Conservation (phyloP, 78 protist species). For the Tieghemostelium lacteum region DNA sequence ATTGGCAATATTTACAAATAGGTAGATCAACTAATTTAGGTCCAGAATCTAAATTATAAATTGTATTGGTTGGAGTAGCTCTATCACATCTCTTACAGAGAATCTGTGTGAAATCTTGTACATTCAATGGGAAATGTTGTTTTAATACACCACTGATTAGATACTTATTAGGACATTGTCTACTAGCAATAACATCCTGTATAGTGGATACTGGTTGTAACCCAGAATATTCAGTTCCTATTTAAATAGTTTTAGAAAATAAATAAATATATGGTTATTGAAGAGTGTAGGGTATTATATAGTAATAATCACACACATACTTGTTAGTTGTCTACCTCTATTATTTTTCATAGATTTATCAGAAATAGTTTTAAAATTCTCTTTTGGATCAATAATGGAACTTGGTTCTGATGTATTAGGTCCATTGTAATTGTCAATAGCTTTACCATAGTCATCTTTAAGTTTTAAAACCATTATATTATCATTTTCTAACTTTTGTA, state of each 20-base stretch:
- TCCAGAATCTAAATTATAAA: too few species aligned
- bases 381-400: too few species aligned
- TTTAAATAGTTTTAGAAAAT: too few species aligned
- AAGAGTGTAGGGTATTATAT: too few species aligned
- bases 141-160: neutral
- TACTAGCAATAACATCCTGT: neutral
- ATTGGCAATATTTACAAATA: conserved; percentile 7
- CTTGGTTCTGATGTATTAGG: too few species aligned
- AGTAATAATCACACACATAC: too few species aligned
- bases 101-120: conserved; percentile 18
- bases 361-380: too few species aligned
- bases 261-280: too few species aligned
- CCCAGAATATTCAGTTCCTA: too few species aligned
- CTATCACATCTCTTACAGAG: conserved; percentile 7
- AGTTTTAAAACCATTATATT: neutral
- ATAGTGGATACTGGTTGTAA: neutral
- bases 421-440: neutral
- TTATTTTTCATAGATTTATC: too few species aligned
- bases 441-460: neutral
- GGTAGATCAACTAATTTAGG: neutral
- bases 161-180: conserved; percentile 32
- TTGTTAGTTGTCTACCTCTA: too few species aligned
- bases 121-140: conserved; percentile 37
- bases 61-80: too few species aligned
- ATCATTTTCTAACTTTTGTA: neutral